Conservation (phyloP, 371 early-diverging fungal genomes). For the Vairimorpha apis region DNA sequence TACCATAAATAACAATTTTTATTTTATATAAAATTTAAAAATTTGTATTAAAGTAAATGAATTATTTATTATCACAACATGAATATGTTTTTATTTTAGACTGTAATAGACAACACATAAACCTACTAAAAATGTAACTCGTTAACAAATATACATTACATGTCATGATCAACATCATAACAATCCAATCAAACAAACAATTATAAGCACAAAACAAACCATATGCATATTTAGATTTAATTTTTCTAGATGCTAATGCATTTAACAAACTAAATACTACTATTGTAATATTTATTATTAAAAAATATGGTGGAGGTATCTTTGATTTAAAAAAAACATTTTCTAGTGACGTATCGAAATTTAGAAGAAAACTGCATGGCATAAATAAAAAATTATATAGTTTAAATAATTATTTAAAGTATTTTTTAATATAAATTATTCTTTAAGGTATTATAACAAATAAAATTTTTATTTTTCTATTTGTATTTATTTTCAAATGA, state of each 20-base stretch:
- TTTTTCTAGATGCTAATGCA: not conserved
- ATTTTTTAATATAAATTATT: too few relatives aligned
- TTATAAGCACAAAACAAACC: not conserved
- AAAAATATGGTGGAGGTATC: not conserved
- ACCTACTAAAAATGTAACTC: not conserved
- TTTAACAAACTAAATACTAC: not conserved
- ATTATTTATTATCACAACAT: too few relatives aligned
- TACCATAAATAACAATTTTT: too few relatives aligned
- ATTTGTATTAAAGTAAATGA: too few relatives aligned
- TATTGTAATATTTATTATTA: not conserved
- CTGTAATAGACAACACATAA: not conserved
- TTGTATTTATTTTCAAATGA: too few relatives aligned
- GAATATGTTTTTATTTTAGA: not conserved
- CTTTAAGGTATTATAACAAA: too few relatives aligned
- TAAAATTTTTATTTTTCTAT: too few relatives aligned
- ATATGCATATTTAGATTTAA: not conserved
- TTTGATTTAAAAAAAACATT: not conserved
- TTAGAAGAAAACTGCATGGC: not conserved
- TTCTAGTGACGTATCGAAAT: not conserved
- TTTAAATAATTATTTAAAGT: too few relatives aligned
- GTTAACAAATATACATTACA: not conserved
- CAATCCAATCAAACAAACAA: not conserved
- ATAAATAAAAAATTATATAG: too few relatives aligned
- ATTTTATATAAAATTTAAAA: too few relatives aligned
- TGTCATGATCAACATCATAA: conserved; percentile 4